A percentile compares a stretch with the other conserved stretches of the same genome.
These are phyloP conservation scores for Ceratocystis eucalypticola DNA, from an alignment of 2,329 filamentous ascomycete species.

Conservation along the genomic window DNA sequence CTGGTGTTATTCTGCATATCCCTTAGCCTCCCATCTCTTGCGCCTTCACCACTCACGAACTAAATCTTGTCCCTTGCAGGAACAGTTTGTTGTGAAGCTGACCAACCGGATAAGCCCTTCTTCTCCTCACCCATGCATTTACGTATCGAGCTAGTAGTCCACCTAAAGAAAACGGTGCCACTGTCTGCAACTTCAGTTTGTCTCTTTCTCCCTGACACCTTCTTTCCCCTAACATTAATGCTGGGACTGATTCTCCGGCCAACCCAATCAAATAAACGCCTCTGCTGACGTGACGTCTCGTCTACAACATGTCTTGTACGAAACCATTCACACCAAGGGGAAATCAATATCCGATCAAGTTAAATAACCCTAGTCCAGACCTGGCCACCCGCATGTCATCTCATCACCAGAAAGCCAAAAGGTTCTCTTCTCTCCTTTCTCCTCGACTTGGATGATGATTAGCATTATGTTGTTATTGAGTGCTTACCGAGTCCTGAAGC, in stretches of 20 bases:
- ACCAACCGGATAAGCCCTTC: neutral
- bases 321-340: neutral
- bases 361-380: conserved; percentile 1
- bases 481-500: neutral
- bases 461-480: neutral
- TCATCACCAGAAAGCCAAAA: neutral
- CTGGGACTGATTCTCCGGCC: neutral
- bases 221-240: neutral
- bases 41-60: neutral
- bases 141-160: neutral
- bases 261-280: neutral
- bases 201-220: neutral
- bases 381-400: neutral
- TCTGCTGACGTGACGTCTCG: neutral
- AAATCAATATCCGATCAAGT: neutral
- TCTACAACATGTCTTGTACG: neutral
- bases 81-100: neutral
- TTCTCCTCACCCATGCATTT: neutral
- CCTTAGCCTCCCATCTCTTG: neutral
- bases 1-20: too few relatives aligned
- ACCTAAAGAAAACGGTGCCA: neutral
- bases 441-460: neutral
- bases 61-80: neutral
- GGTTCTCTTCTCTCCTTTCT: neutral
- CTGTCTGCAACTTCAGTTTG: neutral